Base-by-base conservation (phyloP, 495 filamentous ascomycete species). In the Penicillium bovifimosum region DNA sequence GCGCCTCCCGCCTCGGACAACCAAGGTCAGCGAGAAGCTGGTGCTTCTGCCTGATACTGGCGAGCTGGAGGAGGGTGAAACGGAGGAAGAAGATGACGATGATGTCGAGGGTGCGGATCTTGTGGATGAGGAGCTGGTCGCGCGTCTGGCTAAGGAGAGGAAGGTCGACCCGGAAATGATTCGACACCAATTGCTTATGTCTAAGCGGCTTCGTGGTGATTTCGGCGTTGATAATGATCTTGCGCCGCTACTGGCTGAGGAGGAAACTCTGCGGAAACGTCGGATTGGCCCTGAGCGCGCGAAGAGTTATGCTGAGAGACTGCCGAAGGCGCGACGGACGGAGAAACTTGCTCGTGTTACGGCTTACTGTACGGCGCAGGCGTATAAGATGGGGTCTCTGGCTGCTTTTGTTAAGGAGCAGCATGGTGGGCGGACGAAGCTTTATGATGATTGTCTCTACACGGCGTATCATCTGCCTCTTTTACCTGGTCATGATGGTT, bases 361-460 rank as follows among this genome's bases (percentile, higher is more conserved):
- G 50, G 93, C 93, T 2, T 99, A 97, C 69, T 96, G 92, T 67
- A 96, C 91, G 0, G 95, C 95, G 4, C 89, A 96, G 71, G 86
- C 86, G 9, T 96, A 87, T 69, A 92, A 89, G 71, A 84, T 95
- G 75, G 85, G 86, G 59, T 80, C 84, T 24, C 86, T 90, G 35
- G 89, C 90, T 16, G 80, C 87, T 40, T 99, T 99, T 72, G 78
- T 96, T 32, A 88, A 86, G 64, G 88, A 86, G 40, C 82, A 82
- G 62, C 93, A 99, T 77, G 85, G 86, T n/a, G 95, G 90, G 0
- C 82, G 88, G 71, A 95, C 91, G 35, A 99, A 99, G 68, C 78
- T 97, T n/a, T 99, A 99, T 67, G 95, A 97, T 68, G 95, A 99
- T 64, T 97, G 95, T 63, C 76, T 99, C 16, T 99, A 99, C 61